Evolutionary conservation across 257 asterid genomes (phyloP).

Genomic region (Scutellaria barbata): DNA sequence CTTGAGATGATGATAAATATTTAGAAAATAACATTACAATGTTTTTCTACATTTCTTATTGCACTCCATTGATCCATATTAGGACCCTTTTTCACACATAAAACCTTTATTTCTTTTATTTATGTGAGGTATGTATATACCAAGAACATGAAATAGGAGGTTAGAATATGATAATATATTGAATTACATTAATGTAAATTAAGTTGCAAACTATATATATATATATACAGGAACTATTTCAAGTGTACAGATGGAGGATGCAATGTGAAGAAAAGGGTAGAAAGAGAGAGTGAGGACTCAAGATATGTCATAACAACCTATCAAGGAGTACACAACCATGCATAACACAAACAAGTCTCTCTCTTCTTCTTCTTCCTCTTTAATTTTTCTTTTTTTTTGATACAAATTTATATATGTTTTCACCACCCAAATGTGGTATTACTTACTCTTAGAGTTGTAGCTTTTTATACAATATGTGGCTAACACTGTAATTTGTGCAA

Average conservation of each 20-base stretch:
- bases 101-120: no score
- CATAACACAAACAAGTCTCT: no score
- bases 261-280: constrained; percentile 54
- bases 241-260: constrained; percentile 51
- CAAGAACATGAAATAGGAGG: no score
- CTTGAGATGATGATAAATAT: no score
- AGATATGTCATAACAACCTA: constrained; percentile 53
- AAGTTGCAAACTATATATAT: background rate
- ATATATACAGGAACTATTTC: constrained; percentile 33
- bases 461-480: background rate
- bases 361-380: background rate
- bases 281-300: constrained; percentile 50
- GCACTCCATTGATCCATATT: no score
- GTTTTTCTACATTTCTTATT: no score
- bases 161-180: no score
- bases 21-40: no score
- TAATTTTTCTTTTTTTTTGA: no score
- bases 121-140: no score
- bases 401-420: background rate
- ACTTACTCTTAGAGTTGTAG: background rate
- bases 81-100: no score
- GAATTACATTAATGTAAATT: background rate
- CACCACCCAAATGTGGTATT: background rate
- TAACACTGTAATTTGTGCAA: background rate
- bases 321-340: constrained; percentile 41